These are phyloP conservation scores for Pleoardoris graminearum DNA, from an alignment of 2,329 filamentous ascomycete species.

Conservation along the genomic window DNA sequence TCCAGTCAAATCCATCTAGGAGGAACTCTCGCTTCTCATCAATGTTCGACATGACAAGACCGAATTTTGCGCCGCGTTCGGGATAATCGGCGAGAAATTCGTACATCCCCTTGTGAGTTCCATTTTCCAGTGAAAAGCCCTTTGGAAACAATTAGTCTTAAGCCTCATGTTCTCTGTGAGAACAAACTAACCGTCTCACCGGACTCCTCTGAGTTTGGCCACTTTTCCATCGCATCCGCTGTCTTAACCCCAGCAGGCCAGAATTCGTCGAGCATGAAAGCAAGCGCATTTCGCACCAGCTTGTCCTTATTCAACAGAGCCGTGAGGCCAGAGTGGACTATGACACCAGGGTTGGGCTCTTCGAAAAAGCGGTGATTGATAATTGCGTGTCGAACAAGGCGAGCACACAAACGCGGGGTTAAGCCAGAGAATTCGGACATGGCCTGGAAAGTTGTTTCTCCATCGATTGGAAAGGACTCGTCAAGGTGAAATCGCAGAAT, in stretches of 20 bases:
- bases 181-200: background rate
- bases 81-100: background rate
- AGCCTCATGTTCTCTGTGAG: background rate
- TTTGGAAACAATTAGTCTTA: background rate
- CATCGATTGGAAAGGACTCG: background rate
- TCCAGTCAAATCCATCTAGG: constrained; percentile 4
- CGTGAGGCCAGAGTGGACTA: background rate
- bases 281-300: background rate
- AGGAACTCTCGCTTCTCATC: background rate
- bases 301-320: background rate
- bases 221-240: background rate
- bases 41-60: background rate
- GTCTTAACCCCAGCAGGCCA: background rate
- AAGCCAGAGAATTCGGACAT: background rate
- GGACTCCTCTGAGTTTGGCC: constrained; percentile 1
- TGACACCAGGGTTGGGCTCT: background rate
- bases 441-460: background rate
- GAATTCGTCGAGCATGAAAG: background rate
- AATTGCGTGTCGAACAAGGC: constrained; percentile 2
- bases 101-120: background rate
- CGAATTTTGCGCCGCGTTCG: background rate
- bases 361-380: background rate
- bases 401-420: background rate
- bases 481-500: constrained; percentile 1
- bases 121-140: background rate